Base-by-base conservation (phyloP, 768 basidiomycete genomes). In the Lyophyllum decastes region DNA sequence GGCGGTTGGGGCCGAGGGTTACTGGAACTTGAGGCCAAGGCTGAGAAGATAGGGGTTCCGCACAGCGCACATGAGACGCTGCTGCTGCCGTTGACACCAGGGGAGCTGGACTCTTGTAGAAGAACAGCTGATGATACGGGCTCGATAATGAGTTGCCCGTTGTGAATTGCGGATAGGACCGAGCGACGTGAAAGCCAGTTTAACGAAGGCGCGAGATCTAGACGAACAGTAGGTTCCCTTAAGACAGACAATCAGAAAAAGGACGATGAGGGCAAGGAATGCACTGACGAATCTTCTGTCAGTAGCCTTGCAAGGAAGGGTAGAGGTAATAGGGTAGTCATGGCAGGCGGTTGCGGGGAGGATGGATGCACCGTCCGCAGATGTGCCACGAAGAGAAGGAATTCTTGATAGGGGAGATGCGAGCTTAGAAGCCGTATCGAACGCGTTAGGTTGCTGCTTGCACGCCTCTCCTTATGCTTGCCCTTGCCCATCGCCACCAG, bases 111-210 rank as follows among this genome's bases (percentile, higher is more conserved):
- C 57, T 90, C 87, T 48, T 82, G 77, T 21, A 93, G 69, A 14
- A 95, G 76, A 0, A 80, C 74, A 4, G 74, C 68, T 19, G 86
- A 82, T 0, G 90, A 76, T 59, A 95, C 81, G 3, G 96, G 95
- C 68, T 98, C 96, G 51, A 99, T 87, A 14, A 82, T 85, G 26
- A 99, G 82, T 67, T 95, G 90, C 0, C 94, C 94, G 9, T 81
- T 83, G 62, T 98, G 86, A 57, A 99, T 91, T 5, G 96, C 96
- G 24, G 85, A 74, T 3, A 88, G 80, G 22, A 98, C 89, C 4
- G 87, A 87, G 26, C 94, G 86, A 25, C 95, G 83, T 16, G 90
- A 89, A n/a, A 98, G 79, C 92, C 93, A 98, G 66, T 92, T 95
- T 33, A 99, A 77, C 12, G 94, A 92, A 0, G 95, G 93, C 0